Base-by-base conservation (phyloP, 2,329 filamentous ascomycete genomes). In the Xylariaceae sp. region DNA sequence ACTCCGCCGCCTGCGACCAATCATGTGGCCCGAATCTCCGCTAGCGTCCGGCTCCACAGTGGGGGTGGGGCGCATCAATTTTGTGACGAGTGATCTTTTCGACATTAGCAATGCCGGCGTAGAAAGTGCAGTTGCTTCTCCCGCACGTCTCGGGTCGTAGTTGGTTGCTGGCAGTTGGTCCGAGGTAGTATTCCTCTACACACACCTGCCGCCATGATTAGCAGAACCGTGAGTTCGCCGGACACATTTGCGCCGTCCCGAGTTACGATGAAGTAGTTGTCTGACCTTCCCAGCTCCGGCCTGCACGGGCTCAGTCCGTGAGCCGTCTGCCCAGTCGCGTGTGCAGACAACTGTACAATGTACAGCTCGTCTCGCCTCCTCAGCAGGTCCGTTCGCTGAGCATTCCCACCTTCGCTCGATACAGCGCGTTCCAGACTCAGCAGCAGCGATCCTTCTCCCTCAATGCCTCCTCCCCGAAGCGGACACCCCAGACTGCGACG, bases 401-500 rank as follows among this genome's bases (percentile, higher is more conserved):
- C 39, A 44, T 17, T 5, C 13, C 44, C 13, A 15, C 44, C 10
- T 47, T 47, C 11, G 44, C 15, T 47, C 44, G 44, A 47, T 15
- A n/a, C 44, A 47, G 15, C 15, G 44, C 44, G 3, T 41, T 41
- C 37, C 37, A 41, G 9, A 13, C 37, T 41, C 37, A 41, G 37
- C 37, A 41, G 37, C 9, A 41, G 44, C 13, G 13, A 7, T n/a
- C 44, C 13, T 47, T 7, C 13, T 47, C 44, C 4, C 7, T 17
- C 6, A 8, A 8, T 30, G n/a, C n/a, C 49, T 35, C 49, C 34
- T 10, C n/a, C 18, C 4, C 6, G 47, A 55, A 34, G 39, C 45
- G 18, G 34, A 64, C 57, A 1, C 83, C 89, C 0, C 92, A 96
- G 75, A 97, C 90, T 2, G 75, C 96, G 55, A 94, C 90, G 2